These are phyloP conservation scores for Asterophora lycoperdoides DNA, from an alignment of 768 basidiomycete genomes.

Conservation along the genomic window DNA sequence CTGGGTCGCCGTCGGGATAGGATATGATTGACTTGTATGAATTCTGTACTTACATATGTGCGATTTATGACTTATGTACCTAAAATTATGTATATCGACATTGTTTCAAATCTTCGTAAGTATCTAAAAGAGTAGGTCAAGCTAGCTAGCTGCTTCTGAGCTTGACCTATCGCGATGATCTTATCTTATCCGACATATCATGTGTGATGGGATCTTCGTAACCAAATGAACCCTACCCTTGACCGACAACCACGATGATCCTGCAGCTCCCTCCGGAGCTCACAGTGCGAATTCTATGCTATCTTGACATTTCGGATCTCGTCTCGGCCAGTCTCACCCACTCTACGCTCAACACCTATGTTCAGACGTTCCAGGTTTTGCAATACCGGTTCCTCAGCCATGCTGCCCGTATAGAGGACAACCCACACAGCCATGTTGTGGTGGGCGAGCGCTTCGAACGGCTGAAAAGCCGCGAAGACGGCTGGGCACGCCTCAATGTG, in stretches of 20 bases:
- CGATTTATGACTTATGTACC: too few relatives aligned
- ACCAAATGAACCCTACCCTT: too few relatives aligned
- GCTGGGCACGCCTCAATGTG: constrained; percentile 27
- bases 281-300: constrained; percentile 24
- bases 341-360: constrained; percentile 20
- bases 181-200: too few relatives aligned
- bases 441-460: constrained; percentile 21
- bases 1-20: too few relatives aligned
- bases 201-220: too few relatives aligned
- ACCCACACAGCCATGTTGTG: constrained; percentile 13
- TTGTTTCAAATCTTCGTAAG: too few relatives aligned
- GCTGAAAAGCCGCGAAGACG: constrained; percentile 23
- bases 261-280: constrained; percentile 28
- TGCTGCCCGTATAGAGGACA: constrained; percentile 25
- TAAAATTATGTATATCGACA: too few relatives aligned
- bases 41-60: too few relatives aligned
- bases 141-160: too few relatives aligned
- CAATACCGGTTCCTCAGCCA: constrained; percentile 30
- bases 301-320: constrained; percentile 23
- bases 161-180: too few relatives aligned
- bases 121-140: too few relatives aligned
- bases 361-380: constrained; percentile 23
- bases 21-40: too few relatives aligned
- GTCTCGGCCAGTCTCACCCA: constrained; percentile 19
- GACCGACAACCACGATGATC: constrained; percentile 6